Base-by-base conservation (phyloP, 495 filamentous ascomycete species). In the Annulohypoxylon bovei region DNA sequence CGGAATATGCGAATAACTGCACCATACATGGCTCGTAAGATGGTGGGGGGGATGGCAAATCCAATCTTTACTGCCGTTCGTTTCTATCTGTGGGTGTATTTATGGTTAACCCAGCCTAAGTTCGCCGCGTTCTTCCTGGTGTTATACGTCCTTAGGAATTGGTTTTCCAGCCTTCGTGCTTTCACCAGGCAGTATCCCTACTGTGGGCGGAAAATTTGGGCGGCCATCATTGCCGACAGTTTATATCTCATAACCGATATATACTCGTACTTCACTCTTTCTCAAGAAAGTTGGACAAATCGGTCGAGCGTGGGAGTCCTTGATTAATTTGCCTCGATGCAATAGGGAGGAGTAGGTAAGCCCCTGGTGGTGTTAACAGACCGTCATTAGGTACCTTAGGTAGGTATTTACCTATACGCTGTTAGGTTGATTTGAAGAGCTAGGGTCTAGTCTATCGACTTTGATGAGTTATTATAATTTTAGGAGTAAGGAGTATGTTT, bases 21-120 rank as follows among this genome's bases (percentile, higher is more conserved):
- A 0, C 65, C 65, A 1, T 74, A 74, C n/a, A 69, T 72, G 71
- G 25, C 62, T 1, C 23, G 71, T 0, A 76, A 74, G 30, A 76
- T 74, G 71, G 9, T 32, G 6, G 71, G 60, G n/a, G 61, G 65
- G 9, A 68, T 72, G 70, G 0, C 61, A 0, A 61, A 14, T 5
- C 65, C 65, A 0, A 4, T 68, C 16, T 52, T 68, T 2, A 55
- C 60, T 4, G 9, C 57, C 30, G 2, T 65, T n/a, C 65, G 65
- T 1, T 9, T 59, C 5, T 49, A 44, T 9, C 59, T 68, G 1
- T 72, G 70, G 70, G 62, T 32, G 9, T 55, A 63, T 22, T 63
- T 72, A 16, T 79, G 77, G 65, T 11, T 8, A 2, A 18, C 6
- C 5, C 16, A 11, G 4, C 65, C 70, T 23, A 11, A 7, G 27